A percentile compares a stretch with the other conserved stretches of the same genome.
phyloP scores from a whole-genome alignment of 768 basidiomycete species.

The Gloeophyllum trabeum region DNA sequence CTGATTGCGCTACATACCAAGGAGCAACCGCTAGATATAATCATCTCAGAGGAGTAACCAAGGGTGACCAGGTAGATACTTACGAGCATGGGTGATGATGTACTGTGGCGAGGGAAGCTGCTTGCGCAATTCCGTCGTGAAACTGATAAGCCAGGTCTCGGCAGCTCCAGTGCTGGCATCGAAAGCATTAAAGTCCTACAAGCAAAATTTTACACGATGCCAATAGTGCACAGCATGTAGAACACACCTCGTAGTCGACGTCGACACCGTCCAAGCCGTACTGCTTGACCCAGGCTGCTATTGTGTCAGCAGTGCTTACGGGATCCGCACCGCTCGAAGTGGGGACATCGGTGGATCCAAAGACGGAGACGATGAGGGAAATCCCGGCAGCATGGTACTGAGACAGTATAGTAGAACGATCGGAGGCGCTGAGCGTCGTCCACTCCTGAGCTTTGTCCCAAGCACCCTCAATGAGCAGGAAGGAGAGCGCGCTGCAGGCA shows the following conservation, averaged over 20 bases:
- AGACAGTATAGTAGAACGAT: conserved; percentile 36
- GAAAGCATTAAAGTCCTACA: conserved; percentile 52
- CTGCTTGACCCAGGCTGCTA: conserved; percentile 34
- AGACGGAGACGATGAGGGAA: conserved; percentile 46
- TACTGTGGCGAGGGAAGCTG: conserved; percentile 22
- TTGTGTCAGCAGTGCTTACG: conserved; percentile 24
- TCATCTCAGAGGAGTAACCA: conserved; percentile 3
- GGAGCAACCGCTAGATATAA: conserved; percentile 35
- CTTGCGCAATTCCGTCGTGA: conserved; percentile 22
- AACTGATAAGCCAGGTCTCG: conserved; percentile 30
- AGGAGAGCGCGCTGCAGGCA: conserved; percentile 32
- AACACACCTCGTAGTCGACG: conserved; percentile 35
- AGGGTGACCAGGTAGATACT: conserved; percentile 3
- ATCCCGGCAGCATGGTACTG: conserved; percentile 49
- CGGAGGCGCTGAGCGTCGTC: conserved; percentile 30
- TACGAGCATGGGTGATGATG: conserved; percentile 25
- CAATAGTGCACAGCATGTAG: not conserved
- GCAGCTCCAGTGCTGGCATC: conserved; percentile 37
- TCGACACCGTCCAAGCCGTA: conserved; percentile 42
- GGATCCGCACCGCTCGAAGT: conserved; percentile 30
- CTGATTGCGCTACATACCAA: conserved; percentile 16
- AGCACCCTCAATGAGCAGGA: conserved; percentile 42
- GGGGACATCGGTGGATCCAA: conserved; percentile 34
- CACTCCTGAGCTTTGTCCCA: conserved; percentile 52
- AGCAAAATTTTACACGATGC: not conserved